Evolutionary conservation across 768 basidiomycete genomes (phyloP), one percentile per base, ranked within the genome.

Genomic region (Mycena maculata): DNA sequence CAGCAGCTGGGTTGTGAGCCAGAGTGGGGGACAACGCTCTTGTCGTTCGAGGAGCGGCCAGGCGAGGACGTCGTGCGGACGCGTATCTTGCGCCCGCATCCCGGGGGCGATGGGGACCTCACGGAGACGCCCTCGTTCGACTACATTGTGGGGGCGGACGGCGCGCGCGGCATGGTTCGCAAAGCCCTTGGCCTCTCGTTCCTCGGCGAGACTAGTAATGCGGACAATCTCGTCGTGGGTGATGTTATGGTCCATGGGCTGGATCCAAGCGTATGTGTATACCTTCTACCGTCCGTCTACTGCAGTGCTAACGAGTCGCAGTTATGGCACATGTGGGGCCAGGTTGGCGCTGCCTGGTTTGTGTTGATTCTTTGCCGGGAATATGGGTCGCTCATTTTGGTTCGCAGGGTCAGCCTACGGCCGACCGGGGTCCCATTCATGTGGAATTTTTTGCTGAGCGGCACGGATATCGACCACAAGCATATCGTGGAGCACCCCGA

Each of bases 291-390:
- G 30, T 25, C n/a, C 30, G n/a, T 10, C 10, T 31, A 16, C 15
- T 4, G n/a, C 30, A 49, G 20, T 49, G 38, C 8, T 2, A 22
- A 12, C n/a, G 10, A 18, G 50, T 60, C 27, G 13, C 59, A 85
- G 84, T 72, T 78, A 60, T 85, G 83, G 84, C 84, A 85, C 67
- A 82, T 82, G 74, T 85, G 84, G 84, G 83, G 85, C 1, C 80
- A 83, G 48, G 68, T 78, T 18, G 68, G 72, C 22, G 74, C 62
- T 27, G 70, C 76, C 16, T 63, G 81, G 83, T 82, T 67, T 28
- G 79, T 75, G 4, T 50, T n/a, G n/a, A n/a, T 15, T 25, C 25
- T 18, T 15, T 20, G 11, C 39, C 27, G 39, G n/a, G 58, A 4
- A 3, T 42, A n/a, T 55, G 28, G 5, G 9, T 56, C 54, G 39